These are phyloP conservation scores for Dactylonectria estremocensis DNA, from an alignment of 2,329 filamentous ascomycete species.

Conservation along the genomic window DNA sequence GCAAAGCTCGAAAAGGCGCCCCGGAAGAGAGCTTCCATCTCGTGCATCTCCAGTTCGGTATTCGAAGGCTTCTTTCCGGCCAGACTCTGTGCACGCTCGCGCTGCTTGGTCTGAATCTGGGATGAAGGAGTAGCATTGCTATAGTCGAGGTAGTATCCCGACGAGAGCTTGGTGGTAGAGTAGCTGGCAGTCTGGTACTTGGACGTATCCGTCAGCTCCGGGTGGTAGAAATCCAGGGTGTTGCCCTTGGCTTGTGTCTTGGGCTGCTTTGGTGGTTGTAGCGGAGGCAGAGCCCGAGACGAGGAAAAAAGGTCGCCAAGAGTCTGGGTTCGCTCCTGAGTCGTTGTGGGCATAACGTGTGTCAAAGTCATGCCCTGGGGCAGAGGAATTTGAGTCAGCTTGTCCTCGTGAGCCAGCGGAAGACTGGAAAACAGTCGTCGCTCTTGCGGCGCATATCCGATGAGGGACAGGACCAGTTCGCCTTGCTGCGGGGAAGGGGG, in stretches of 20 bases:
- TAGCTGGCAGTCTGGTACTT: constrained; percentile 72
- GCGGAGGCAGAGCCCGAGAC: constrained; percentile 73
- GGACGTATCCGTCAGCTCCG: constrained; percentile 69
- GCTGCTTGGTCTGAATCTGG: constrained; percentile 73
- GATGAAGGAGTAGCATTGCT: constrained; percentile 73
- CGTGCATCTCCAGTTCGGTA: constrained; percentile 72
- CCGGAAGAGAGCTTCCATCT: constrained; percentile 82
- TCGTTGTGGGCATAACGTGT: constrained; percentile 52
- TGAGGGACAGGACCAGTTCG: constrained; percentile 79
- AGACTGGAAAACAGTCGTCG: constrained; percentile 91
- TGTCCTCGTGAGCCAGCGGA: constrained; percentile 56
- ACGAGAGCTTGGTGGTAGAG: constrained; percentile 75
- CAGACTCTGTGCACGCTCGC: constrained; percentile 79
- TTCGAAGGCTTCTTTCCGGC: constrained; percentile 71
- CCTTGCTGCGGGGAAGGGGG: constrained; percentile 59
- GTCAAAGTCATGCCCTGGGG: constrained; percentile 79
- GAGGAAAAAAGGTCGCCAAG: constrained; percentile 83
- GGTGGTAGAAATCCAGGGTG: constrained; percentile 67
- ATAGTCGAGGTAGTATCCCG: constrained; percentile 81
- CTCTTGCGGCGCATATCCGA: constrained; percentile 80
- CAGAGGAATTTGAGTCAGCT: constrained; percentile 65
- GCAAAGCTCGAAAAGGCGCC: constrained; percentile 87
- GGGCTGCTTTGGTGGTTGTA: constrained; percentile 80
- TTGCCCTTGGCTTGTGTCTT: constrained; percentile 78
- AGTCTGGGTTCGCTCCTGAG: constrained; percentile 70